Percentiles rank a stretch among this genome's conserved stretches.
phyloP scores from a whole-genome alignment of 1,284 basidiomycete species.

The Boletus sp. region DNA sequence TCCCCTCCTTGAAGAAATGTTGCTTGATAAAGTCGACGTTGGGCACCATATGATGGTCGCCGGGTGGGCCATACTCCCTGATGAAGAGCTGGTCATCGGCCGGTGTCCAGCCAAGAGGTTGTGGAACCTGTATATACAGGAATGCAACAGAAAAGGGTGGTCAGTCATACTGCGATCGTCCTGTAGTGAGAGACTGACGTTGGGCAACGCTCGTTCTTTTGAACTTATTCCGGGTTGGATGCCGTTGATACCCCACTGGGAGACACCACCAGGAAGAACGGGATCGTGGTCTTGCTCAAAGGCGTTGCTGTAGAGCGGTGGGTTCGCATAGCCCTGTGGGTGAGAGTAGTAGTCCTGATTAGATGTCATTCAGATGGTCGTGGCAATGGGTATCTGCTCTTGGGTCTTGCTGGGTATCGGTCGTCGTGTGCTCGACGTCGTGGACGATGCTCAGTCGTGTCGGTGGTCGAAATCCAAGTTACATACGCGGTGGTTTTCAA shows the following conservation, averaged over 20 bases:
- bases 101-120: conserved; percentile 20
- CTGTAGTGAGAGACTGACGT: conserved; percentile 27
- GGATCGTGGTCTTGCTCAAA: conserved; percentile 26
- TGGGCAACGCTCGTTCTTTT: conserved; percentile 30
- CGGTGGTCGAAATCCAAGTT: too few relatives aligned
- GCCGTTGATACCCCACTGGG: conserved; percentile 26
- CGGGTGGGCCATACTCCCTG: conserved; percentile 28
- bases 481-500: not conserved
- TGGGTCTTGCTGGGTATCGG: conserved; percentile 17
- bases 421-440: too few relatives aligned
- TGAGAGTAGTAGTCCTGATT: conserved; percentile 24
- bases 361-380: conserved; percentile 21
- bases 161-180: conserved; percentile 27
- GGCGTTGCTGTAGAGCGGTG: conserved; percentile 6
- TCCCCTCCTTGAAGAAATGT: conserved; percentile 91
- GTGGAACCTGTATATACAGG: conserved; percentile 22
- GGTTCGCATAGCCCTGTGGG: conserved; percentile 15
- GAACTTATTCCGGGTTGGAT: conserved; percentile 16
- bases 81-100: conserved; percentile 31
- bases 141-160: conserved; percentile 13
- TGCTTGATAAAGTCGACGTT: conserved; percentile 86
- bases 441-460: too few relatives aligned
- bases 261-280: conserved; percentile 30
- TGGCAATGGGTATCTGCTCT: conserved; percentile 16
- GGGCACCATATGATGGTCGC: conserved; percentile 39